These are phyloP conservation scores for Nymphaea thermarum DNA, from an alignment of 164 flowering plant genomes.

Conservation along the genomic window DNA sequence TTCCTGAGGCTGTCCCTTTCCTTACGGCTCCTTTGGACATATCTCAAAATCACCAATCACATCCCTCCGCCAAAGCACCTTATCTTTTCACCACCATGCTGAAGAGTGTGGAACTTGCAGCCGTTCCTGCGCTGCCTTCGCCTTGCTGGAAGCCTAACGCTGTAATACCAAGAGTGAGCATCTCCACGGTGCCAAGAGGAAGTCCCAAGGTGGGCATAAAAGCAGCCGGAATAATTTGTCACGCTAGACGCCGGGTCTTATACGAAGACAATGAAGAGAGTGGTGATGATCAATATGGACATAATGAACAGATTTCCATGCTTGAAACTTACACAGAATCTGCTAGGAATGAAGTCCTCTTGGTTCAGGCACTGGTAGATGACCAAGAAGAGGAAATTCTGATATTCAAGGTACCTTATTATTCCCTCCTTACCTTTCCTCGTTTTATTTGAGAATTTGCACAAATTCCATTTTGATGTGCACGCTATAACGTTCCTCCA, in stretches of 20 bases:
- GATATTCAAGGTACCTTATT: slow-evolving; percentile 47
- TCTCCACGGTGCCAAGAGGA: background rate
- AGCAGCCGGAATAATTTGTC: background rate
- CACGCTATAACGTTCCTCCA: background rate
- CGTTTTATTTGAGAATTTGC: background rate
- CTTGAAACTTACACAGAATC: slow-evolving; percentile 49
- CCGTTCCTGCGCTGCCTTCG: background rate
- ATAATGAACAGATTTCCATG: slow-evolving; percentile 49
- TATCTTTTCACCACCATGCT: background rate
- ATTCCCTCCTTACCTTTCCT: background rate
- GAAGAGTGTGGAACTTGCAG: background rate
- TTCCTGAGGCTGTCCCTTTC: background rate
- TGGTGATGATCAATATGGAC: slow-evolving; percentile 29
- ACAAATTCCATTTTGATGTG: background rate
- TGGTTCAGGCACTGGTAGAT: slow-evolving; percentile 54
- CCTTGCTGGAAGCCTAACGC: background rate
- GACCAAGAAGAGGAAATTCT: slow-evolving; percentile 51
- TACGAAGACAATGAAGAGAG: slow-evolving; percentile 24
- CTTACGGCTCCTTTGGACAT: background rate
- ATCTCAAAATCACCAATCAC: background rate
- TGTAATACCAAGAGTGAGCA: background rate
- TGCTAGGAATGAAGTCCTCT: slow-evolving; percentile 42
- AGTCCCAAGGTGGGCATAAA: background rate
- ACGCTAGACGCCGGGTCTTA: slow-evolving; percentile 32
- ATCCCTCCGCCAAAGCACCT: background rate